Percentiles rank a stretch among this genome's conserved stretches.
Evolutionary conservation across 139 green algal species (phyloP).

Genomic region (Zygnema circumcarinatum): DNA sequence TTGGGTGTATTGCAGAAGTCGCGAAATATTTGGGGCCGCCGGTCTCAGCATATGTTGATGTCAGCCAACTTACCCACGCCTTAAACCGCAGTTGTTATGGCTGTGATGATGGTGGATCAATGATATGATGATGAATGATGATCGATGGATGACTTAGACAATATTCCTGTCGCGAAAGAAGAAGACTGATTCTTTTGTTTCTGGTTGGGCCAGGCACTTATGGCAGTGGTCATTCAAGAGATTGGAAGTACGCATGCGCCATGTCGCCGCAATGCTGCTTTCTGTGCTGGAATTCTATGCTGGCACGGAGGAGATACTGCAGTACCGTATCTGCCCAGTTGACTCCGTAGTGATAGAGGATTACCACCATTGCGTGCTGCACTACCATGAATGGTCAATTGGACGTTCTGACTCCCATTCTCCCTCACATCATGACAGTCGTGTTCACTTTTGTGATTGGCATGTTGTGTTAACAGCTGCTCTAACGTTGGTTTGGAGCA

Average conservation of each 20-base stretch:
- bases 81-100: too few relatives aligned
- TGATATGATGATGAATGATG: too few relatives aligned
- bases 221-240: conserved; percentile 72
- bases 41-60: conserved; percentile 51
- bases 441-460: neutral
- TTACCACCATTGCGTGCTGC: conserved; percentile 4
- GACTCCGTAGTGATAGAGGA: neutral
- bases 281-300: conserved; percentile 67
- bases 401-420: neutral
- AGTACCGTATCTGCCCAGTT: neutral
- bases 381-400: neutral
- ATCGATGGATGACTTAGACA: too few relatives aligned
- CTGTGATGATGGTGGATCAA: too few relatives aligned
- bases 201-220: conserved; percentile 45
- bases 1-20: conserved; percentile 74
- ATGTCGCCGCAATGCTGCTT: conserved; percentile 81
- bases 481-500: neutral
- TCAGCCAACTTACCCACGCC: conserved; percentile 18
- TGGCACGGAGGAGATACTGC: conserved; percentile 57
- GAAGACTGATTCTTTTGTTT: too few relatives aligned
- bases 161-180: too few relatives aligned
- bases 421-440: neutral
- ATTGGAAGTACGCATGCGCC: conserved; percentile 65
- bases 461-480: neutral
- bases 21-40: conserved; percentile 57